Conservation (phyloP, 2,329 filamentous ascomycete species). For the Alternaria dauci region DNA sequence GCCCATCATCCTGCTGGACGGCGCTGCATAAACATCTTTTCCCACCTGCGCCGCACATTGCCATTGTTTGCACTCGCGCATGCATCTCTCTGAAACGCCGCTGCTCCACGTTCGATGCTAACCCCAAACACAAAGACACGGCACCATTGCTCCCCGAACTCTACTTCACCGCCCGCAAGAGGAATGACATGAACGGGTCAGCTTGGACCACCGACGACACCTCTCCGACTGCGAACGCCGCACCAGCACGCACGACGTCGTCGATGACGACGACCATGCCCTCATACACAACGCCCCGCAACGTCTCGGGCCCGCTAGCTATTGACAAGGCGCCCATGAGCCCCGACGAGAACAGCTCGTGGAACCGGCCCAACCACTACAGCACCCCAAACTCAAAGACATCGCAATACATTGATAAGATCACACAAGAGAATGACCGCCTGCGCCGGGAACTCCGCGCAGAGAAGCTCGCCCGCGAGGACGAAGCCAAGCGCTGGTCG, state of each 20-base stretch:
- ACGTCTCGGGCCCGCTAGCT: slow-evolving; percentile 43
- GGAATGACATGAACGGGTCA: slow-evolving; percentile 45
- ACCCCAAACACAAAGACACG: slow-evolving; percentile 17
- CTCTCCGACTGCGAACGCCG: slow-evolving; percentile 23
- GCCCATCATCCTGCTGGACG: slow-evolving; percentile 19
- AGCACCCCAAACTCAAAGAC: slow-evolving; percentile 47
- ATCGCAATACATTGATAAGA: slow-evolving; percentile 70
- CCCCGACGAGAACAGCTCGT: slow-evolving; percentile 35
- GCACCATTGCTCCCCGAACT: slow-evolving; percentile 34
- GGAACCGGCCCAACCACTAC: slow-evolving; percentile 41
- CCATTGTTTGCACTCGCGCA: slow-evolving; percentile 16
- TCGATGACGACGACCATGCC: slow-evolving; percentile 35
- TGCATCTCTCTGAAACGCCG: background rate
- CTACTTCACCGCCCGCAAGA: slow-evolving; percentile 24
- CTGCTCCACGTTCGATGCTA: slow-evolving; percentile 30
- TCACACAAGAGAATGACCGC: slow-evolving; percentile 81
- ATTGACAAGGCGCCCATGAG: slow-evolving; percentile 39
- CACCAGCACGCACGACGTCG: slow-evolving; percentile 22
- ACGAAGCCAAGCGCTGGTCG: slow-evolving; percentile 72
- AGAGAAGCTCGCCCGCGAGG: slow-evolving; percentile 64
- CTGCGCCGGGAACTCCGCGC: slow-evolving; percentile 71
- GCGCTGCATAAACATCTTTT: slow-evolving; percentile 31
- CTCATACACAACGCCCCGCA: slow-evolving; percentile 39
- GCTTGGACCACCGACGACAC: slow-evolving; percentile 25
- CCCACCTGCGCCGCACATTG: slow-evolving; percentile 15